A percentile compares a stretch with the other conserved stretches of the same genome.
Evolutionary conservation across 768 basidiomycete genomes (phyloP).

Genomic region (Mycena capillaripes): DNA sequence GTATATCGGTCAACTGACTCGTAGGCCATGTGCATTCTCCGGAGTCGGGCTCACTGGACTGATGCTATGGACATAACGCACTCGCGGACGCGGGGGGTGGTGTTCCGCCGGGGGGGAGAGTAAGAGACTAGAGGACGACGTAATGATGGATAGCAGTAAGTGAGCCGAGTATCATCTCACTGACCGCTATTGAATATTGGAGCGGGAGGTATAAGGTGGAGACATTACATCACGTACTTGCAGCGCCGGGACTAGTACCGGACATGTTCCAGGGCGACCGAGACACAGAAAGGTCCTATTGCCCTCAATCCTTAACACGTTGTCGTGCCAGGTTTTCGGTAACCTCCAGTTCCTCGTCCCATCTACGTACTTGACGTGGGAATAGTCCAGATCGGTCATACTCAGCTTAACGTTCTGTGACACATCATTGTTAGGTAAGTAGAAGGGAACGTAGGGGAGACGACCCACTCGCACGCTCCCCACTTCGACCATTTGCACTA

Average conservation of each 20-base stretch:
- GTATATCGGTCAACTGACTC: slow-evolving; percentile 19
- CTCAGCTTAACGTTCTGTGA: slow-evolving; percentile 10
- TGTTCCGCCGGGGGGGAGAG: neutral
- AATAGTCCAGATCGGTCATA: slow-evolving; percentile 12
- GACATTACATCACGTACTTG: neutral
- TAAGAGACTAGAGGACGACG: slow-evolving; percentile 6
- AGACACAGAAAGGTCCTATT: neutral
- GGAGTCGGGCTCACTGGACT: neutral
- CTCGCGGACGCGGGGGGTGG: neutral
- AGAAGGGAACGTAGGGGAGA: neutral
- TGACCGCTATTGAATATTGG: neutral
- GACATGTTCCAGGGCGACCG: neutral
- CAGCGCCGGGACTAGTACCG: neutral
- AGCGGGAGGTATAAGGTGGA: neutral
- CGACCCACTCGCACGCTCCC: neutral
- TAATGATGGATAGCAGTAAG: neutral
- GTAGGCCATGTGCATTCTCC: neutral
- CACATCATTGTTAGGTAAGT: neutral
- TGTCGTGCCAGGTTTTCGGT: slow-evolving; percentile 11
- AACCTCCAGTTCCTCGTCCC: neutral
- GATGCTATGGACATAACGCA: slow-evolving; percentile 3
- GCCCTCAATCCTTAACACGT: slow-evolving; percentile 8
- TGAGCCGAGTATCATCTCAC: neutral
- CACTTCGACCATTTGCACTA: neutral
- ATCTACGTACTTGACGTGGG: neutral